These are phyloP conservation scores for Chlorella sp. DNA, from an alignment of 139 green algal species.

Conservation along the genomic window DNA sequence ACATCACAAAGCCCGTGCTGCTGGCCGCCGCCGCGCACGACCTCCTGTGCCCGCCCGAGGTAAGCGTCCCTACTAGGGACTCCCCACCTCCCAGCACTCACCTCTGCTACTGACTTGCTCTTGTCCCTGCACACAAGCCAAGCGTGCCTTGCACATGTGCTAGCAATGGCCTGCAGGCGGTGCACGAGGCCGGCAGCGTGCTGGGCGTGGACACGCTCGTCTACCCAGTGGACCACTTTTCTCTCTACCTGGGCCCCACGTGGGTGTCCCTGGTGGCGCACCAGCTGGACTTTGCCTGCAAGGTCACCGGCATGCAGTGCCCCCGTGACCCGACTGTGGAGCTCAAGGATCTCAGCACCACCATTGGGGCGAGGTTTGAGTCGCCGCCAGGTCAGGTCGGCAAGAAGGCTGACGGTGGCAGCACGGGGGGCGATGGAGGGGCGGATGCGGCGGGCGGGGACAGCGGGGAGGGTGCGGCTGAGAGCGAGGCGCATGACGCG, in stretches of 20 bases:
- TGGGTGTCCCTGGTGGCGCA: neutral
- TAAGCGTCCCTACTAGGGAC: neutral
- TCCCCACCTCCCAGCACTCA: no score
- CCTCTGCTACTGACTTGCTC: no score
- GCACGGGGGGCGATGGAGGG: no score
- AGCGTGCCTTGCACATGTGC: no score
- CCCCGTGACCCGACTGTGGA: neutral
- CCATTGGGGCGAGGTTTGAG: neutral
- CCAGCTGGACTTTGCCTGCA: neutral
- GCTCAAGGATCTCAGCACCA: neutral
- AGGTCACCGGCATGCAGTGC: neutral
- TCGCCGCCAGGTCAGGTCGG: no score
- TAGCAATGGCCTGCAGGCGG: no score
- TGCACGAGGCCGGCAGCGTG: no score
- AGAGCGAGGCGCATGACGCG: no score
- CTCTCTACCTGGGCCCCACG: neutral
- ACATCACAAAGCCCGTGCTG: slow-evolving; percentile 29
- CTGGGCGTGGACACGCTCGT: neutral
- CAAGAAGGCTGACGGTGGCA: no score
- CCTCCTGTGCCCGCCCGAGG: slow-evolving; percentile 21
- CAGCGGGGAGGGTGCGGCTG: no score
- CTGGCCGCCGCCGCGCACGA: slow-evolving; percentile 24
- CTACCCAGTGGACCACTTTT: neutral
- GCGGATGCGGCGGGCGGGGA: no score
- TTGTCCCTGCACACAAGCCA: no score